Evolutionary conservation across 2,329 filamentous ascomycete genomes (phyloP), one percentile per base, ranked within the genome.

Genomic region (Chrysosphaeria jannelii): DNA sequence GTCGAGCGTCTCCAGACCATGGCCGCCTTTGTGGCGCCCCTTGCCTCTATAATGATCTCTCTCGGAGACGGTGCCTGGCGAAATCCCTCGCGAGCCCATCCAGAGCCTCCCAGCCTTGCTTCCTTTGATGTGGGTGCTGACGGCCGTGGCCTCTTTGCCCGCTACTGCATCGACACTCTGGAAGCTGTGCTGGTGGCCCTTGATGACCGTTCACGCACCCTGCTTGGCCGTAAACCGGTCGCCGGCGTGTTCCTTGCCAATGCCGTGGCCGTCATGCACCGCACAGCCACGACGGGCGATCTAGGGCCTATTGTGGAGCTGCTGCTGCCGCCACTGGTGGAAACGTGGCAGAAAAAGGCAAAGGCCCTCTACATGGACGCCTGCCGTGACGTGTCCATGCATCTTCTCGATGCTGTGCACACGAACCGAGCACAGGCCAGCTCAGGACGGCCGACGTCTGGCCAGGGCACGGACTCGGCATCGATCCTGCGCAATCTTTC

Each of bases 61-160:
- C 48, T 97, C 7, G 85, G 85, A 10, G 79, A 93, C 35, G 78
- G 79, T 2, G 81, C 81, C 17, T 97, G 85, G 85, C 63, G 60
- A 10, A 16, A 19, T 29, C 43, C 47, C n/a, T 18, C 7, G 45
- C 49, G 14, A 45, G 50, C 10, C 52, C 7, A 20, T 48, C 55
- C 7, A 57, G 58, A 8, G 7, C 11, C 67, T 11, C 67, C 70
- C 0, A 72, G 67, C 24, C 51, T 78, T 14, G 61, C 64, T 8
- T 70, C 74, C 0, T 75, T 89, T 36, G 81, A 93, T 36, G 66
- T 91, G 16, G 67, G 72, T 9, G 78, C 79, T 4, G 79, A 93
- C 37, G 79, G 79, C 14, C 64, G 66, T 31, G 66, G 81, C 25
- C 65, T 97, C 10, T 78, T 97, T 34, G 69, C 71, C 2, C 67